Evolutionary conservation across 2,329 filamentous ascomycete species (phyloP).

Genomic region (Pseudocercospora eumusae): DNA sequence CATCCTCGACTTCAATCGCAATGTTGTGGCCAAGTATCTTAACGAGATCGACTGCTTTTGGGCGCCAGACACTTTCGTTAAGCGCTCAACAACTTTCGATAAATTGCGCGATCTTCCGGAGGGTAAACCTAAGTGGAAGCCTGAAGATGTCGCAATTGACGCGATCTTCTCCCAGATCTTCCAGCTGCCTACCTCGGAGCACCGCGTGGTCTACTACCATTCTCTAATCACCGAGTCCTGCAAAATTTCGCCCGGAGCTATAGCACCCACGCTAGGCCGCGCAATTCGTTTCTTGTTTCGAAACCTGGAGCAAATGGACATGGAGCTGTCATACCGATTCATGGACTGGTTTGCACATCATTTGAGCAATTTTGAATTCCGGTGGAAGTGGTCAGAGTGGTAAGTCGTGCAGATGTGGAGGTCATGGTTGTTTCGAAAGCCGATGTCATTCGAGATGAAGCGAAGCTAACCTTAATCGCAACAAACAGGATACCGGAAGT

Average conservation of each 20-base stretch:
- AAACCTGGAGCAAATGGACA: slow-evolving; percentile 76
- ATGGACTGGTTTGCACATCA: slow-evolving; percentile 98
- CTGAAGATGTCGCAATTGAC: slow-evolving; percentile 95
- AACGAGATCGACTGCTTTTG: slow-evolving; percentile 97
- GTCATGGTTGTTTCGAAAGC: slow-evolving; percentile 8
- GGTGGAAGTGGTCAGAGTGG: slow-evolving; percentile 99
- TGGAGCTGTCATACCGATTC: slow-evolving; percentile 84
- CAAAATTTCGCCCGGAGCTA: slow-evolving; percentile 93
- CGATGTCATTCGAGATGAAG: neutral
- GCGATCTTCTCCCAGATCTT: slow-evolving; percentile 95
- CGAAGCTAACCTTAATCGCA: slow-evolving; percentile 19
- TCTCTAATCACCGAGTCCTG: slow-evolving; percentile 91
- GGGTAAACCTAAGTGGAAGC: slow-evolving; percentile 84
- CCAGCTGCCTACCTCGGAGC: slow-evolving; percentile 80
- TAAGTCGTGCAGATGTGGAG: slow-evolving; percentile 41
- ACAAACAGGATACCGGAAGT: slow-evolving; percentile 71
- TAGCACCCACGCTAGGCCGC: slow-evolving; percentile 87
- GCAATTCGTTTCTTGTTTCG: slow-evolving; percentile 91
- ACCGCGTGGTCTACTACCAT: slow-evolving; percentile 96
- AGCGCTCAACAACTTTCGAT: slow-evolving; percentile 90
- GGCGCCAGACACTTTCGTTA: slow-evolving; percentile 83
- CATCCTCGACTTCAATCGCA: slow-evolving; percentile 87
- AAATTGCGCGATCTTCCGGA: slow-evolving; percentile 69
- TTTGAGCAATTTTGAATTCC: slow-evolving; percentile 97
- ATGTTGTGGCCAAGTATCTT: slow-evolving; percentile 79